Evolutionary conservation across 371 early-diverging fungal genomes (phyloP).

Genomic region (Dinochytrium kinnereticum): DNA sequence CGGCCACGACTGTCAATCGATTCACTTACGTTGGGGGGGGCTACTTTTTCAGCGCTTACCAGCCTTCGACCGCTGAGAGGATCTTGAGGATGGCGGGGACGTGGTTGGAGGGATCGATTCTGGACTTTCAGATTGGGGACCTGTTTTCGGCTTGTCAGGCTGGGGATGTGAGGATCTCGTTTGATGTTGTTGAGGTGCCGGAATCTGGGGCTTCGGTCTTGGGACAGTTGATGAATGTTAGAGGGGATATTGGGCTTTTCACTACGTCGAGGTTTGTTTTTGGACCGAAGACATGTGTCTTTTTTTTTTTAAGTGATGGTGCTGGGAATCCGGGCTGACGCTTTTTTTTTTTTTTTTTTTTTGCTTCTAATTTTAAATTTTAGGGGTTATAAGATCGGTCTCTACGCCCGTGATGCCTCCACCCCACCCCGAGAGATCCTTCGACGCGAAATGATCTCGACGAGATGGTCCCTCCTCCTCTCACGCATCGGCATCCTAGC

Average conservation of each 20-base stretch:
- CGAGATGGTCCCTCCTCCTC: conserved; percentile 19
- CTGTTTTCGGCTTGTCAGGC: conserved; percentile 32
- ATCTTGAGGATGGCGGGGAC: conserved; percentile 31
- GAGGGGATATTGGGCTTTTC: conserved; percentile 24
- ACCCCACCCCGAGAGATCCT: conserved; percentile 16
- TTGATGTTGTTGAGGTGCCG: conserved; percentile 7
- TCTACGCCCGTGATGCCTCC: conserved; percentile 3
- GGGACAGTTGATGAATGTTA: conserved; percentile 15
- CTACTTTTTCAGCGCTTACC: conserved; percentile 31
- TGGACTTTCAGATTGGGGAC: conserved; percentile 40
- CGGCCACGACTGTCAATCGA: neutral
- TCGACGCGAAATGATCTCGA: conserved; percentile 8
- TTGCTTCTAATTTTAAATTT: neutral
- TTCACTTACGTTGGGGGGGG: conserved; percentile 33
- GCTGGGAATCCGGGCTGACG: neutral
- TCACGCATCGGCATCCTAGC: neutral
- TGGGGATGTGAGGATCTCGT: conserved; percentile 34
- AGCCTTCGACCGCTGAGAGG: conserved; percentile 17
- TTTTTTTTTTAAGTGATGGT: neutral
- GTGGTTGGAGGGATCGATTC: conserved; percentile 30
- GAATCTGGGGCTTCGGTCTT: conserved; percentile 27
- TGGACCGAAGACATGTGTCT: too few relatives aligned
- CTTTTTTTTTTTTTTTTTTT: neutral
- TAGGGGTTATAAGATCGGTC: conserved; percentile 25
- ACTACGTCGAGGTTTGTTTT: neutral